Evolutionary conservation across 2,329 filamentous ascomycete species (phyloP).

Genomic region (Sordariomycetes sp.): DNA sequence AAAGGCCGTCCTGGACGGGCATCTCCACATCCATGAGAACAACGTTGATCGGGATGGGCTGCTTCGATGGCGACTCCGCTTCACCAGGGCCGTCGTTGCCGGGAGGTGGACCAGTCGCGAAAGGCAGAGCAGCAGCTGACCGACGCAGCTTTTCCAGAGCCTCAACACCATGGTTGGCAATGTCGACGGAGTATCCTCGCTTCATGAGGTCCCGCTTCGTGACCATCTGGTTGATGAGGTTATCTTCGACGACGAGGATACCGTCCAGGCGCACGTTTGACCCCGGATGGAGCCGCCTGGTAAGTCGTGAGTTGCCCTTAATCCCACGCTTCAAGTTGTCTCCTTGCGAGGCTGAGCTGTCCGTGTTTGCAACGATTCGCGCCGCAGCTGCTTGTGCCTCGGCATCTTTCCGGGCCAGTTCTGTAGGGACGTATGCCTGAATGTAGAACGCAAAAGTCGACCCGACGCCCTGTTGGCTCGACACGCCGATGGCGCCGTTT

Average conservation of each 20-base stretch:
- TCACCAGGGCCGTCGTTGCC: conserved; percentile 3
- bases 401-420: conserved; percentile 28
- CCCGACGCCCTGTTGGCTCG: conserved; percentile 58
- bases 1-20: conserved; percentile 64
- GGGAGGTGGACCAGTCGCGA: neutral
- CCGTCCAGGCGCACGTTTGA: conserved; percentile 22
- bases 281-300: conserved; percentile 8
- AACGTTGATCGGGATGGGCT: conserved; percentile 38
- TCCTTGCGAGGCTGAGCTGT: neutral
- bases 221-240: conserved; percentile 51
- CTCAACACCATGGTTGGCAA: conserved; percentile 49
- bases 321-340: neutral
- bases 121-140: conserved; percentile 11
- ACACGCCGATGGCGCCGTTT: conserved; percentile 70
- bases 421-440: conserved; percentile 39
- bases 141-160: conserved; percentile 38
- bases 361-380: conserved; percentile 13
- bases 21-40: conserved; percentile 73
- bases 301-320: neutral
- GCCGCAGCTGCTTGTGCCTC: conserved; percentile 24
- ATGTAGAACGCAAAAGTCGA: conserved; percentile 72
- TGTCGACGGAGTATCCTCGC: conserved; percentile 38
- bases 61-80: conserved; percentile 2
- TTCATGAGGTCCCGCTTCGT: conserved; percentile 40
- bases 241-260: conserved; percentile 51